These are phyloP conservation scores for Wallemia mellicola DNA, from an alignment of 1,284 basidiomycete genomes.

Conservation along the genomic window DNA sequence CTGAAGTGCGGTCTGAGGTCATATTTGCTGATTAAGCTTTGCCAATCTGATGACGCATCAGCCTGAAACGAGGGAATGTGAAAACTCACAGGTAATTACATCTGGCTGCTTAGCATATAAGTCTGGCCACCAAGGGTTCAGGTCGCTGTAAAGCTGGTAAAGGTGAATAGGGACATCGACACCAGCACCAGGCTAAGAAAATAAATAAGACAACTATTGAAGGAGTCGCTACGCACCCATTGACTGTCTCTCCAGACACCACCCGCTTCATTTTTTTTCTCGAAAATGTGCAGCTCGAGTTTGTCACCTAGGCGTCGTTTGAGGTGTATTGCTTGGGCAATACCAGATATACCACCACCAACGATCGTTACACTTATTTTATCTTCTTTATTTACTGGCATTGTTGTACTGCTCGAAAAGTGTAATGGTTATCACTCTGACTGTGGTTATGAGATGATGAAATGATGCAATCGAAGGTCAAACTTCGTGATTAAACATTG, in stretches of 20 bases:
- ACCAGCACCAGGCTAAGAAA: constrained; percentile 1
- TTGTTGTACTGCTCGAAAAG: background rate
- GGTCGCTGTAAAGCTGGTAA: constrained; percentile 9
- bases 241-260: constrained; percentile 10
- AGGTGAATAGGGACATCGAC: constrained; percentile 11
- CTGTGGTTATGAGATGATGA: no score
- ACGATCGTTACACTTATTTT: constrained; percentile 4
- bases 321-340: constrained; percentile 9
- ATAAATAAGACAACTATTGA: background rate
- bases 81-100: constrained; percentile 7
- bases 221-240: constrained; percentile 8
- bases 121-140: constrained; percentile 5
- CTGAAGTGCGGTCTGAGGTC: constrained; percentile 5
- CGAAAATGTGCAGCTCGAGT: constrained; percentile 7
- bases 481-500: no score
- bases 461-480: no score
- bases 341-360: constrained; percentile 9
- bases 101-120: constrained; percentile 6
- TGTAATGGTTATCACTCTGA: background rate
- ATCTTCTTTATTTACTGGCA: background rate
- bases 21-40: constrained; percentile 6
- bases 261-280: constrained; percentile 7
- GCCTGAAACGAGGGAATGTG: no score
- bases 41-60: no score
- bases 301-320: constrained; percentile 7